Base-by-base conservation (phyloP, 768 basidiomycete genomes). In the Pisolithus microcarpus region DNA sequence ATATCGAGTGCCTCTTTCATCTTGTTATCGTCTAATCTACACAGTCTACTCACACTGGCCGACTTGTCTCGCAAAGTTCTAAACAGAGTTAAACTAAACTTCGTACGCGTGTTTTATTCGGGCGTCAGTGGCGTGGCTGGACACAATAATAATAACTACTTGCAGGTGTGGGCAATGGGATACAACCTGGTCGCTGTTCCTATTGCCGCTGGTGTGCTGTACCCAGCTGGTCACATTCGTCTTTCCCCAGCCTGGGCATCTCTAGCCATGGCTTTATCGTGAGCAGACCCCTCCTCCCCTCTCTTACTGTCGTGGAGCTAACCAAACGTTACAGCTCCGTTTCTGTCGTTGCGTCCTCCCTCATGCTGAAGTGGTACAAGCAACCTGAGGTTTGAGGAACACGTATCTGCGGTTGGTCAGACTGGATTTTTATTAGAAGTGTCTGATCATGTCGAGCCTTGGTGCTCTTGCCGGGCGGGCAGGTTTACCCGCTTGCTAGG, bases 191-290 rank as follows among this genome's bases (percentile, higher is more conserved):
- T 79, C 43, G 79, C 84, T 7, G 53, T 91, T 3, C 87, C 88
- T 0, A 74, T 91, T 44, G 34, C 34, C 13, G 34, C 34, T 34
- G 34, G 34, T 34, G 84, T 78, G 5, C 72, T 91, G 15, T 90
- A 87, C 61, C 83, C 86, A 7, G 74, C 76, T n/a, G 74, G 78
- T 10, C 81, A 80, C 53, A 72, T 74, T n/a, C 73, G 85, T 52
- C 79, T 82, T 49, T 73, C 73, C 34, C 88, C 91, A 2, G 85
- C 89, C 2, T 91, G 87, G 87, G 81, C 84, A 10, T 85, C 87
- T 1, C 66, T 89, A 9, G 81, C 84, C 0, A 91, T 90, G 88
- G 87, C 87, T 21, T 64, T 87, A 48, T 84, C 82, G 81, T 84
- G 58, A 70, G 80, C 49, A 9, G 30, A 21, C 23, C 4, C 36